Percentiles rank a stretch among this genome's conserved stretches.
phyloP scores from a whole-genome alignment of 495 filamentous ascomycete genomes.

The Xylaria sp. region DNA sequence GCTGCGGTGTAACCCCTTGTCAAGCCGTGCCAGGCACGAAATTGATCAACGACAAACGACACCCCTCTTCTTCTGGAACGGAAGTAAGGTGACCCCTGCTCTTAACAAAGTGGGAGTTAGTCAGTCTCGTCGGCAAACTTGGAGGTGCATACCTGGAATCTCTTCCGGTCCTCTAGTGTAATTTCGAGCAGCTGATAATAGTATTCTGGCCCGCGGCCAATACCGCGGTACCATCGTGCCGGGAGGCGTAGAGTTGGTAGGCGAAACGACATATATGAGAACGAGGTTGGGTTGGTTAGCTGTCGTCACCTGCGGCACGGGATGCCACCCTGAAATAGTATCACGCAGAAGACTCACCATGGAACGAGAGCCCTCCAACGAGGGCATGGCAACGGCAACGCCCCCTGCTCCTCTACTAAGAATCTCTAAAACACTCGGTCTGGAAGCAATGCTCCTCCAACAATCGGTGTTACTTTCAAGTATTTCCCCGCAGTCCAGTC shows the following conservation, averaged over 20 bases:
- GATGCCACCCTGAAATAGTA: conserved; percentile 37
- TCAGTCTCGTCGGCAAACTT: background rate
- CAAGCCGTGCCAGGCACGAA: conserved; percentile 19
- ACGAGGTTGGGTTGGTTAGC: background rate
- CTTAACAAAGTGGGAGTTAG: conserved; percentile 6
- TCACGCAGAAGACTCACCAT: conserved; percentile 24
- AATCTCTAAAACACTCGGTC: background rate
- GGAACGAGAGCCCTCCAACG: background rate
- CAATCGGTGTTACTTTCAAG: conserved; percentile 41
- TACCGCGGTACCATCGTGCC: conserved; percentile 34
- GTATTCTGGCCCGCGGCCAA: conserved; percentile 37
- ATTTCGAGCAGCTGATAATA: conserved; percentile 16
- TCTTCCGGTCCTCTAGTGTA: conserved; percentile 16
- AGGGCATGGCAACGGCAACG: conserved; percentile 26
- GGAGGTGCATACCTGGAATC: background rate
- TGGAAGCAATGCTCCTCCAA: conserved; percentile 30
- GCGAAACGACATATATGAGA: background rate
- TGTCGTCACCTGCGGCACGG: conserved; percentile 25
- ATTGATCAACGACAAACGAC: conserved; percentile 21
- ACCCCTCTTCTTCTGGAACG: conserved; percentile 23
- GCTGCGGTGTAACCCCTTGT: conserved; percentile 23
- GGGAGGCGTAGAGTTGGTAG: conserved; percentile 31
- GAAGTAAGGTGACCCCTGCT: conserved; percentile 11
- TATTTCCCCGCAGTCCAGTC: conserved; percentile 44
- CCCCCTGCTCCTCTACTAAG: background rate